Percentiles rank a stretch among this genome's conserved stretches.
phyloP scores from a whole-genome alignment of 495 filamentous ascomycete genomes.

The Penicillium crystallinum region DNA sequence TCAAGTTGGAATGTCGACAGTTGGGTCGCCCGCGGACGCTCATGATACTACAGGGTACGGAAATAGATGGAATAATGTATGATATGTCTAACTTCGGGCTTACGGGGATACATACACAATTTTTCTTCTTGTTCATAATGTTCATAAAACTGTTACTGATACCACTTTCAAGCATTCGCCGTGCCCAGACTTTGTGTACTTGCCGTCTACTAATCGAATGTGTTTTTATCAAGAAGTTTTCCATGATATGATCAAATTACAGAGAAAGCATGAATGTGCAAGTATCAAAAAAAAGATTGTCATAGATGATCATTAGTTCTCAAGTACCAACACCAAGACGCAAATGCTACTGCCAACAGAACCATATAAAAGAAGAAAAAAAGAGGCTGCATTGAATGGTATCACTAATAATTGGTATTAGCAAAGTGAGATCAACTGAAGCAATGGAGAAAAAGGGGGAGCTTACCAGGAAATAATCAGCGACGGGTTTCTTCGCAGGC shows the following conservation, averaged over 20 bases:
- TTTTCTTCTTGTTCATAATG: neutral
- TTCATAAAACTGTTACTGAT: neutral
- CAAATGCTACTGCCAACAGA: slow-evolving; percentile 16
- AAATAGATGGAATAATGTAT: slow-evolving; percentile 12
- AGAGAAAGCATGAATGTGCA: neutral
- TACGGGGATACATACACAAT: neutral
- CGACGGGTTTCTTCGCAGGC: slow-evolving; percentile 97
- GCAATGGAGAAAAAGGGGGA: neutral
- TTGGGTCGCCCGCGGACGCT: neutral
- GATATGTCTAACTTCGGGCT: neutral
- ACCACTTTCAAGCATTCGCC: neutral
- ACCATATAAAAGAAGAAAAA: slow-evolving; percentile 9
- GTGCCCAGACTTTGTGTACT: neutral
- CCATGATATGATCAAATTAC: neutral
- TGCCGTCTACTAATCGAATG: neutral
- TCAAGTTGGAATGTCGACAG: neutral
- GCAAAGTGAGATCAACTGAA: neutral
- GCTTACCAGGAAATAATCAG: slow-evolving; percentile 86
- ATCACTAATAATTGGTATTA: slow-evolving; percentile 20
- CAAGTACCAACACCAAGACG: slow-evolving; percentile 19
- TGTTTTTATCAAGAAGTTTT: neutral
- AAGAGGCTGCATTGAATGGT: slow-evolving; percentile 15
- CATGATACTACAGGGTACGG: slow-evolving; percentile 4
- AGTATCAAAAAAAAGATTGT: slow-evolving; percentile 10
- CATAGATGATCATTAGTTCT: slow-evolving; percentile 26